Base-by-base conservation (phyloP, 805 yeast genomes). In the Wickerhamiella sorbophila region DNA sequence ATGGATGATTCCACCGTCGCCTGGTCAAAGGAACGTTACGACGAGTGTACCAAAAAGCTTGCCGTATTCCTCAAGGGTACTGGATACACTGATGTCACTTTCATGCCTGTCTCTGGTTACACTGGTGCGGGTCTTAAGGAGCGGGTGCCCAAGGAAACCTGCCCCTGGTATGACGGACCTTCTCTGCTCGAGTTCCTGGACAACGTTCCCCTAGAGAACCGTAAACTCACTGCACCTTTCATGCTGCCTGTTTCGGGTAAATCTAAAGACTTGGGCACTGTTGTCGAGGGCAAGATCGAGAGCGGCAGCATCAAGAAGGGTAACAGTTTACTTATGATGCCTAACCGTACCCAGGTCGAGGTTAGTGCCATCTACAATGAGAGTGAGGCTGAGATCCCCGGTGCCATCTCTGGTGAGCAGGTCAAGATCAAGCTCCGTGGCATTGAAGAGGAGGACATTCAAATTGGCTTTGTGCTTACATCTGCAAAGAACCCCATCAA, bases 31-130 rank as follows among this genome's bases (percentile, higher is more conserved):
- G 94, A 82, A 59, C 81, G 99, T 65, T 91, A 84, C 63, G 85
- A 83, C 53, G 97, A 91, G 69, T 91, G 97, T 74, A 86, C 82
- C 49, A 63, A 75, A 52, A 91, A 88, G 64, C 69, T 93, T 51
- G 75, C 76, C 19, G 56, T 60, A 38, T 91, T 77, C 71, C 72
- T 91, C 62, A 60, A 60, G 54, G 84, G 75, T 60, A 79, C 84
- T 57, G 98, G 98, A 37, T 91, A 86, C 68, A 83, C 80, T 41
- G 95, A 87, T 60, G 80, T 91, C 43, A 61, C 75, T 17, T 83
- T 75, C 66, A 88, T 91, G 96, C 99, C 99, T 36, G 96, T 91
- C 41, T 86, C 96, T 16, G 99, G 98, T 49, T 91, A 70, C 71
- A 85, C 95, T 41, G 98, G 99, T 58, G 94, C 93, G 43, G 95